These are phyloP conservation scores for Coniochaeta hoffmannii DNA, from an alignment of 2,329 filamentous ascomycete genomes.

Conservation along the genomic window DNA sequence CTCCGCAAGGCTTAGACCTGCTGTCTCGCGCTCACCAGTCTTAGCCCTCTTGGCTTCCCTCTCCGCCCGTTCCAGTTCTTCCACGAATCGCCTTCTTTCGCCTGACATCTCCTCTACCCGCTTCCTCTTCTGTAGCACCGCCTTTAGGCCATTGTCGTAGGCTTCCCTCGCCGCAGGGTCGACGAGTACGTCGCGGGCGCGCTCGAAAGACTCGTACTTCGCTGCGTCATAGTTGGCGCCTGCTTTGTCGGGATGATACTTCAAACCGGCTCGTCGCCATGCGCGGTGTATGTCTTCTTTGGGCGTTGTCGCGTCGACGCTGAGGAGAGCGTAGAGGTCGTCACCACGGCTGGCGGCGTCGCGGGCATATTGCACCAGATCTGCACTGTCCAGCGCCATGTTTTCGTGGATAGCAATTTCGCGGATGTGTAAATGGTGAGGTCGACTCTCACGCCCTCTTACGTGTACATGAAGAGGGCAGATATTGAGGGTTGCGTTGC, in stretches of 20 bases:
- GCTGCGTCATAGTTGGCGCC: slow-evolving; percentile 65
- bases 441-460: neutral
- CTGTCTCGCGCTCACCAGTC: slow-evolving; percentile 4
- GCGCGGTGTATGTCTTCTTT: slow-evolving; percentile 74
- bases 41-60: slow-evolving; percentile 61
- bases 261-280: slow-evolving; percentile 72
- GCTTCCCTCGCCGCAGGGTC: slow-evolving; percentile 62
- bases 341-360: slow-evolving; percentile 53
- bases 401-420: neutral
- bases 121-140: slow-evolving; percentile 59
- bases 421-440: neutral
- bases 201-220: slow-evolving; percentile 79
- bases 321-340: slow-evolving; percentile 75
- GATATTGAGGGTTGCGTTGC: neutral
- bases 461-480: neutral
- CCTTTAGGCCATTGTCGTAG: slow-evolving; percentile 72
- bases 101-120: slow-evolving; percentile 69
- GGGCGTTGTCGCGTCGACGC: slow-evolving; percentile 54
- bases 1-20: slow-evolving; percentile 15
- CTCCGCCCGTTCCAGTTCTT: slow-evolving; percentile 52
- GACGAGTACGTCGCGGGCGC: slow-evolving; percentile 77
- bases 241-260: slow-evolving; percentile 91
- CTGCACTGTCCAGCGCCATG: slow-evolving; percentile 27
- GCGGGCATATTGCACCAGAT: slow-evolving; percentile 45
- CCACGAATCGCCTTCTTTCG: slow-evolving; percentile 67